phyloP scores from a whole-genome alignment of 768 basidiomycete genomes.

The Leccinum rimulosum region DNA sequence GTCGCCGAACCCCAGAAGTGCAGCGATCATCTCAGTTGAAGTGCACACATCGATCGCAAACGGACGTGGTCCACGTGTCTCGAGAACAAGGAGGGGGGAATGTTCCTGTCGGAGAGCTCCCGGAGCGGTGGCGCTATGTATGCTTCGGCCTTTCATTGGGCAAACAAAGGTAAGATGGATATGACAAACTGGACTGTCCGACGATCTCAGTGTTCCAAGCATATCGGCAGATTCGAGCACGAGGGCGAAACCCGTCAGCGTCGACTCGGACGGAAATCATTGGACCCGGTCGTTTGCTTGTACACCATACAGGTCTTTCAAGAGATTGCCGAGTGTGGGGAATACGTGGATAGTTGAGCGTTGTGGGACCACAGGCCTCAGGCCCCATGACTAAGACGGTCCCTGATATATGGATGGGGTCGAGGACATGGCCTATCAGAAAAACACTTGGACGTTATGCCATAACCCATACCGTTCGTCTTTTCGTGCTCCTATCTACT shows the following conservation, averaged over 20 bases:
- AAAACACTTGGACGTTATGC: background rate
- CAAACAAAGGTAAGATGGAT: background rate
- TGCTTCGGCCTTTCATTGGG: background rate
- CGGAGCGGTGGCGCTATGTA: background rate
- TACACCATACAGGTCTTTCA: background rate
- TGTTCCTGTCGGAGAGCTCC: background rate
- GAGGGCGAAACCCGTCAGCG: background rate
- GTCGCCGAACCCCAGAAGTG: background rate
- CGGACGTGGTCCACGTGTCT: background rate
- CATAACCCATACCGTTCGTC: background rate
- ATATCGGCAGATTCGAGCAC: background rate
- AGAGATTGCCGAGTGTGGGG: background rate
- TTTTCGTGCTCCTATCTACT: background rate
- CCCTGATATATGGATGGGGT: background rate
- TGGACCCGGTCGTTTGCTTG: background rate
- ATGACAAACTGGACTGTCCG: background rate
- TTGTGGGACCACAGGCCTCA: background rate
- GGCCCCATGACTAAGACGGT: background rate
- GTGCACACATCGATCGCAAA: background rate
- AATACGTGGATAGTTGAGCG: no score
- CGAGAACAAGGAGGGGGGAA: background rate
- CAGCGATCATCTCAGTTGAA: conserved; percentile 1
- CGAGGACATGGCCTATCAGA: background rate
- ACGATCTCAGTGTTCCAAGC: background rate
- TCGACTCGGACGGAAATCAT: background rate